Conservation (phyloP, 371 early-diverging fungal species). For the Thermomucor indicae-seudaticae region DNA sequence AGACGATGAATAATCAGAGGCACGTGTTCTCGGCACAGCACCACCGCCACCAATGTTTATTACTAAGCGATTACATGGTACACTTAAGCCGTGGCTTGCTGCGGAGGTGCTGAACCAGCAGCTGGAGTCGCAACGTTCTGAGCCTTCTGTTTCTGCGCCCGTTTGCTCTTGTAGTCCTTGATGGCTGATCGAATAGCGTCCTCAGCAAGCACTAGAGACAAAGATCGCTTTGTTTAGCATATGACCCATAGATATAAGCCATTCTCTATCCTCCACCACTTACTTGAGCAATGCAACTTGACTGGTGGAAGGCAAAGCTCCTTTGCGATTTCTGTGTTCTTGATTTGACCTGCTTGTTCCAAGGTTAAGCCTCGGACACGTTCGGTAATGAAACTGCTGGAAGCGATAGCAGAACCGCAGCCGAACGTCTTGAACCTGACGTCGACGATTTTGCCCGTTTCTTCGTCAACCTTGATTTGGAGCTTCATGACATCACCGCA, state of each 20-base stretch:
- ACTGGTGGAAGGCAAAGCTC: slow-evolving; percentile 96
- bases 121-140: slow-evolving; percentile 15
- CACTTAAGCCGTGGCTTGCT: not conserved
- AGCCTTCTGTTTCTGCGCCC: no score
- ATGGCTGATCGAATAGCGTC: slow-evolving; percentile 98
- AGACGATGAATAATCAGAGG: no score
- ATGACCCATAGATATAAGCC: no score
- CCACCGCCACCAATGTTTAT: no score
- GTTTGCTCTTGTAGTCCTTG: slow-evolving; percentile 81
- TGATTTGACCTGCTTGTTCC: slow-evolving; percentile 87
- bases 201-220: slow-evolving; percentile 96
- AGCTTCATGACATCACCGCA: slow-evolving; percentile 99
- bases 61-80: no score
- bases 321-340: slow-evolving; percentile 96
- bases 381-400: slow-evolving; percentile 90
- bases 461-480: slow-evolving; percentile 95
- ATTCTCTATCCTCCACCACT: slow-evolving; percentile 12
- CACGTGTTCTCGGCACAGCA: no score
- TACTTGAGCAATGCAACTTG: slow-evolving; percentile 98
- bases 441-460: slow-evolving; percentile 86
- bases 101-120: not conserved
- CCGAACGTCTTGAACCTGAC: slow-evolving; percentile 99
- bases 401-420: slow-evolving; percentile 98
- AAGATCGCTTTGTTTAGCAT: no score
- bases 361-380: slow-evolving; percentile 92